These are phyloP conservation scores for Kwoniella sp. DNA, from an alignment of 768 basidiomycete genomes.

Conservation along the genomic window DNA sequence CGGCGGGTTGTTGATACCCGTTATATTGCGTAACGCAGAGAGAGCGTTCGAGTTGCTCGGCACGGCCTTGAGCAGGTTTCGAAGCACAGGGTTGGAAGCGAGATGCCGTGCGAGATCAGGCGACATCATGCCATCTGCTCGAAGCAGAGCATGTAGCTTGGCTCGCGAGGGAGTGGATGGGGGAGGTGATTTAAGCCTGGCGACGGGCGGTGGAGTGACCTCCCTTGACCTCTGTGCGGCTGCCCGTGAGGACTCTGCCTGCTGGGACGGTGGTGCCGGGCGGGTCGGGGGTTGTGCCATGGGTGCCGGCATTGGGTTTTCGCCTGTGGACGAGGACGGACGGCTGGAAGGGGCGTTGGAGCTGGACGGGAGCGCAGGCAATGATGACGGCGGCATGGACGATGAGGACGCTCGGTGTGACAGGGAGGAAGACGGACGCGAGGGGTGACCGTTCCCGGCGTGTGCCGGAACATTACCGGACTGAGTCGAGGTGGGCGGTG, in stretches of 20 bases:
- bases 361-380: constrained; percentile 16
- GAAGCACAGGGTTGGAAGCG: constrained; percentile 31
- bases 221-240: constrained; percentile 14
- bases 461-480: not conserved
- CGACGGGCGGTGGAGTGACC: constrained; percentile 31
- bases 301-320: not conserved
- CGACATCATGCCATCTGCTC: constrained; percentile 34
- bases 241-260: not conserved
- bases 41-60: constrained; percentile 18
- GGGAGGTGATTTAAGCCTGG: constrained; percentile 31
- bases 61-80: constrained; percentile 34
- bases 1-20: constrained; percentile 7
- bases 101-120: constrained; percentile 34
- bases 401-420: constrained; percentile 17
- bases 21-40: constrained; percentile 7
- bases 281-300: not conserved
- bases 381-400: constrained; percentile 19
- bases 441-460: not conserved
- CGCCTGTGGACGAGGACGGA: constrained; percentile 12
- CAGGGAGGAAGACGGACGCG: constrained; percentile 17
- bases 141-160: constrained; percentile 30
- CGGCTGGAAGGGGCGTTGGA: constrained; percentile 12
- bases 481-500: constrained; percentile 8
- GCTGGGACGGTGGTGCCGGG: not conserved
- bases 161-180: constrained; percentile 37